Evolutionary conservation across 1,139 yeast genomes (phyloP), one percentile per base, ranked within the genome.

Genomic region (Fermentozyma sake): DNA sequence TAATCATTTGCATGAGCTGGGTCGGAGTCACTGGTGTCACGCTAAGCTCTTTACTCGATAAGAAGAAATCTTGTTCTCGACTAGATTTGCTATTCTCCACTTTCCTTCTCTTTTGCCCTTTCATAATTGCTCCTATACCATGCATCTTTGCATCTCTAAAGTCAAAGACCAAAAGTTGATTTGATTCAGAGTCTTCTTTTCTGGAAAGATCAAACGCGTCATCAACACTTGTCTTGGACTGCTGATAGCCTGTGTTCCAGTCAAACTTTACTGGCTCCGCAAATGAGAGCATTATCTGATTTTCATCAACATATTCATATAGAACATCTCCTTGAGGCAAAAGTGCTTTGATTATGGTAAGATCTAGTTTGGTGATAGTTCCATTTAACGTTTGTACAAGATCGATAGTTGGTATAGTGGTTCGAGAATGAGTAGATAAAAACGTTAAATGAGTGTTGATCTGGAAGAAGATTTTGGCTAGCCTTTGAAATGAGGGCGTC

Each of bases 271-370:
- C 57, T 19, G 54, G 52, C 27, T 61, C 66, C 4, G 47, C 43
- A 31, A 58, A 50, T 7, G 55, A 50, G 7, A 60, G 43, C 35
- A 48, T 42, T 16, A 80, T 56, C 40, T 80, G 85, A 43, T 79
- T 77, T 47, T 78, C 84, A 46, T 82, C 89, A 20, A 83, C 78
- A 49, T 84, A 87, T 28, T 75, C 84, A 32, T 48, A 66, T 41
- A 79, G 77, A 3, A 77, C 59, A 12, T 83, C 73, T 26, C 80
- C 89, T 13, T 69, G 59, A 0, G 95, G 95, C 8, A 83, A 50
- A 3, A 89, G 48, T n/a, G 58, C 68, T 27, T 68, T 72, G 23
- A 87, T 67, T 31, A 67, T 63, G 1, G 94, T 85, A 23, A 83
- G 65, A 48, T 84, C 95, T 11, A 50, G 35, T 6, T 39, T 37